Evolutionary conservation across 2,329 filamentous ascomycete genomes (phyloP), one percentile per base, ranked within the genome.

Genomic region (Teratosphaeria zuluensis): DNA sequence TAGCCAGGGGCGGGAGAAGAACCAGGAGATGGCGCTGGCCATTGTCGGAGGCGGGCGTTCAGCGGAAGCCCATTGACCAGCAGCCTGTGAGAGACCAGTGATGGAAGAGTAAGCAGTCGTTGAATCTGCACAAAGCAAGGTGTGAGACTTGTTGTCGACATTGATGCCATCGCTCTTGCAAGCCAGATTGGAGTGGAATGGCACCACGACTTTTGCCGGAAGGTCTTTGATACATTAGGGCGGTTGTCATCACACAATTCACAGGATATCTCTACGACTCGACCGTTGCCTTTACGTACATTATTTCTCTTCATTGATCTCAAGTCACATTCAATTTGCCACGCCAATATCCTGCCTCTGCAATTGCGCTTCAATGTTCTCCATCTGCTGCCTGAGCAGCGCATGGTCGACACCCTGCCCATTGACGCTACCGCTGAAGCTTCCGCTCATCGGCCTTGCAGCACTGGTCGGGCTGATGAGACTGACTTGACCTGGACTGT

Each of bases 331-430:
- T 31, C 52, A 67, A 42, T 60, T 66, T 24, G 65, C 63, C 32
- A 68, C 58, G 1, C 63, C 63, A 53, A 69, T 46, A 28, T 32
- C 30, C 24, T 64, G 62, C 19, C 68, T 69, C 42, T 64, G 56
- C 62, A 68, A 61, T 3, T 66, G 63, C 38, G 68, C 68, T 54
- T 68, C 60, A 57, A 68, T 64, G 21, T 70, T 70, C 58, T 68
- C 68, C 61, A 68, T 58, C 46, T 61, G 59, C 57, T 67, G 63
- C 56, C 64, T 61, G 58, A 64, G 54, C 58, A 68, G 53, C 14
- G 66, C 66, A n/a, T 65, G 61, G 31, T 63, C 65, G 62, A 69
- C 59, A 48, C 67, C 64, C 14, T 51, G 52, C 33, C 59, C 54
- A 21, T 21, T 21, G 19, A 19, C 19, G n/a, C n/a, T 48, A 9